A percentile compares a stretch with the other conserved stretches of the same genome.
Conservation (phyloP, 805 yeast genomes). For the Cyberlindnera misumaiensis region DNA sequence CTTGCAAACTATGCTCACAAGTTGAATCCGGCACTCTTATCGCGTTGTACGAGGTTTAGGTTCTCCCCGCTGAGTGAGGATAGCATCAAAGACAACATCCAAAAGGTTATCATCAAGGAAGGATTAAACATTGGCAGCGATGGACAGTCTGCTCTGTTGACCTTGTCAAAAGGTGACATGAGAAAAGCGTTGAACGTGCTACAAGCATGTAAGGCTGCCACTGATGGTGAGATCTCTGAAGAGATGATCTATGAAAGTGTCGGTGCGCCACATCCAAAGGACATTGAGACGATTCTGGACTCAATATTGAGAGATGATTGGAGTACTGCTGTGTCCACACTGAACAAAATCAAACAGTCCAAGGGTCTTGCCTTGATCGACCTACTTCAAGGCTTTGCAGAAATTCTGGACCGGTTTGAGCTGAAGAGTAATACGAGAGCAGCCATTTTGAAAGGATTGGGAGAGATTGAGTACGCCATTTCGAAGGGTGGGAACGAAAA, state of each 20-base stretch:
- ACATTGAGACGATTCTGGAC: conserved; percentile 67
- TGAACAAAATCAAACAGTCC: conserved; percentile 54
- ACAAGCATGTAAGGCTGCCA: conserved; percentile 87
- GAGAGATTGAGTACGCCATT: conserved; percentile 87
- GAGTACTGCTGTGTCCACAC: conserved; percentile 65
- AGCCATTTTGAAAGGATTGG: conserved; percentile 58
- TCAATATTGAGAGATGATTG: conserved; percentile 84
- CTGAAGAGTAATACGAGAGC: conserved; percentile 57
- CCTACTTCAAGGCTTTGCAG: conserved; percentile 68
- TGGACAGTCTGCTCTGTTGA: conserved; percentile 62
- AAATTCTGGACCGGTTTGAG: conserved; percentile 61
- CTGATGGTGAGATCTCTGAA: conserved; percentile 54
- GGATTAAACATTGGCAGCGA: conserved; percentile 46
- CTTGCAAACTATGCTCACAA: conserved; percentile 95
- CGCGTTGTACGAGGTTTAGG: conserved; percentile 93
- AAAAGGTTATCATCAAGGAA: conserved; percentile 65
- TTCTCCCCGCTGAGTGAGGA: conserved; percentile 71
- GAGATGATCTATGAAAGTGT: conserved; percentile 87
- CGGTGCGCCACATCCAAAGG: conserved; percentile 91
- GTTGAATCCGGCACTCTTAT: conserved; percentile 86
- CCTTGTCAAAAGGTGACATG: conserved; percentile 91
- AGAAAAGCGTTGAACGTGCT: conserved; percentile 87
- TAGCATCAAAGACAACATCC: conserved; percentile 64
- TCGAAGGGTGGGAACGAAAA: conserved; percentile 90
- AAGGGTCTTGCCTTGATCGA: conserved; percentile 92